phyloP scores from a whole-genome alignment of 1,139 yeast genomes.

The Pichia cactophila region DNA sequence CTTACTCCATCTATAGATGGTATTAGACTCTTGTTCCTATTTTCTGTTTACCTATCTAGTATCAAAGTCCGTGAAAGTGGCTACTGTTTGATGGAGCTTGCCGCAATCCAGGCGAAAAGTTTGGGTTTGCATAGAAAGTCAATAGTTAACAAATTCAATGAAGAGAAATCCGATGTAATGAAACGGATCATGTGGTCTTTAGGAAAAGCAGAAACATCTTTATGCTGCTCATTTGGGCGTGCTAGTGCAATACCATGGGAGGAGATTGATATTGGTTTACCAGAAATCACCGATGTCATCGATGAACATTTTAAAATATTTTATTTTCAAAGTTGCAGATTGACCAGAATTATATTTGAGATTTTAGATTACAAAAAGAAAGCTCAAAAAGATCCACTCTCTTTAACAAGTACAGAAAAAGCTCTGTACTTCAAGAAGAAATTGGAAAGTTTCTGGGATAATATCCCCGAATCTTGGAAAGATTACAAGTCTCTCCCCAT shows the following conservation, averaged over 20 bases:
- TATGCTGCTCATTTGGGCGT: constrained; percentile 36
- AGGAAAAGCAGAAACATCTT: constrained; percentile 31
- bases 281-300: constrained; percentile 23
- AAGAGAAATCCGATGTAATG: constrained; percentile 30
- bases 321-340: constrained; percentile 28
- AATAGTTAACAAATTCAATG: constrained; percentile 28
- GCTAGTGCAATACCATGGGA: constrained; percentile 34
- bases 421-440: constrained; percentile 30
- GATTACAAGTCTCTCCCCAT: constrained; percentile 27
- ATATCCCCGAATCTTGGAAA: constrained; percentile 27
- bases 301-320: constrained; percentile 30
- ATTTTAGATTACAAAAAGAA: constrained; percentile 31
- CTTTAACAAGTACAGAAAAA: constrained; percentile 31
- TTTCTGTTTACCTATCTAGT: constrained; percentile 36
- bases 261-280: constrained; percentile 32
- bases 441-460: constrained; percentile 28
- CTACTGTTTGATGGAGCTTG: constrained; percentile 37
- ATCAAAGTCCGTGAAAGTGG: constrained; percentile 39
- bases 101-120: constrained; percentile 38
- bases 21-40: constrained; percentile 33
- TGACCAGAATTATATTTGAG: constrained; percentile 31
- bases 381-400: constrained; percentile 31
- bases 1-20: constrained; percentile 37
- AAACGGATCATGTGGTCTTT: constrained; percentile 34
- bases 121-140: constrained; percentile 36